Conservation (phyloP, 192 early-diverging fungal genomes). For the Rhizoclosmatium sp. region DNA sequence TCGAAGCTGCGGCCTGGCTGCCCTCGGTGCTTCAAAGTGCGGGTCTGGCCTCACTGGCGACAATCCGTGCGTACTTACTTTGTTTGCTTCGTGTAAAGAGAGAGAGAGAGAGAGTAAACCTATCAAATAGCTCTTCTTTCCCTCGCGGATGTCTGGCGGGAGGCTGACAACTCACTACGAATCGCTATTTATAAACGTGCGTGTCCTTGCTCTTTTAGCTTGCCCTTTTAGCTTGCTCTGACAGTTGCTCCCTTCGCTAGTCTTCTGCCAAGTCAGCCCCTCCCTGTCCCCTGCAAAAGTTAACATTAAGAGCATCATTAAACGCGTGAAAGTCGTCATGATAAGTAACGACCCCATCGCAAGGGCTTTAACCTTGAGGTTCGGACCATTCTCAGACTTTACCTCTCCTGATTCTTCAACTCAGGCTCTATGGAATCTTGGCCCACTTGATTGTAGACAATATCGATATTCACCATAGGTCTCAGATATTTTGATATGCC, state of each 20-base stretch:
- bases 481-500: background rate
- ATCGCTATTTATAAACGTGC: conserved; percentile 3
- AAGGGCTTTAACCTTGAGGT: conserved; percentile 32
- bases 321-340: conserved; percentile 18
- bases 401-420: background rate
- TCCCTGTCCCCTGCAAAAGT: background rate
- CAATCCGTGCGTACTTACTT: no score
- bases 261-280: background rate
- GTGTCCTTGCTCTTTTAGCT: no score
- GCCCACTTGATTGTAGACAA: conserved; percentile 17
- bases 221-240: background rate
- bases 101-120: no score
- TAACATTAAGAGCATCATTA: conserved; percentile 3
- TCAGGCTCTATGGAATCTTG: conserved; percentile 25
- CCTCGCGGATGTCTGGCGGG: conserved; percentile 17
- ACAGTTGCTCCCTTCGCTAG: background rate
- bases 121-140: background rate
- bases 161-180: background rate
- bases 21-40: background rate
- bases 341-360: conserved; percentile 32
- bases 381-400: background rate
- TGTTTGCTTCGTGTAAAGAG: no score
- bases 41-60: no score
- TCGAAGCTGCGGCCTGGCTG: conserved; percentile 3
- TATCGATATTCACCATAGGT: conserved; percentile 28